Evolutionary conservation across 1,284 basidiomycete genomes (phyloP), one percentile per base, ranked within the genome.

Genomic region (Porodaedalea pini): DNA sequence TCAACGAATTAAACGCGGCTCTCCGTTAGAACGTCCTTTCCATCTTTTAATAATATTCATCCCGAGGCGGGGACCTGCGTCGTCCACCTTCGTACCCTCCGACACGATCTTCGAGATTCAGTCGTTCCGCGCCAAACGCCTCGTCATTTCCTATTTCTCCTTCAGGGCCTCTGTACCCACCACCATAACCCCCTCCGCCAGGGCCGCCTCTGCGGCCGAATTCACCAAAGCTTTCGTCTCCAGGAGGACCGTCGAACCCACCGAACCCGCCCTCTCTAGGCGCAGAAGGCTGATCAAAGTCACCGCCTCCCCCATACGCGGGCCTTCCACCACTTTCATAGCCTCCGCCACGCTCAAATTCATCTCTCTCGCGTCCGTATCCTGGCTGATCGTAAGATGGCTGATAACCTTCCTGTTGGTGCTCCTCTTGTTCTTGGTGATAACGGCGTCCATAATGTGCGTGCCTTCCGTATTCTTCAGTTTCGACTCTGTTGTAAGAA

Each of bases 41-140:
- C 45, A 15, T 25, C 17, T 36, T 25, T 48, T 52, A 51, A 31
- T 58, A 53, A 21, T 47, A 52, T 17, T 58, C 56, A 23, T 47
- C 41, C 40, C 36, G 23, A 19, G n/a, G 13, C 29, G 61, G 57
- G 23, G 29, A 47, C 15, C 45, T 32, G 23, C 56, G 48, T n/a
- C 57, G 40, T 21, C 50, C 51, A 17, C 55, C 52, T 27, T 51
- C 63, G 39, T 65, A 57, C 19, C 40, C 37, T 25, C 67, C 45
- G 27, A 31, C 45, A 15, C 31, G n/a, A 47, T 59, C 53, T 40
- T 59, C 54, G 21, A 77, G 67, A 57, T 74, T 76, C 61, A 79
- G 62, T 15, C 73, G 69, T 62, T 79, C 79, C 11, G 72, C 76
- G 8, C 78, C 78, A 65, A 75, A 80, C 1, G 79, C 79, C 19